Conservation (phyloP, 768 basidiomycete genomes). For the Albatrellus ellisii region DNA sequence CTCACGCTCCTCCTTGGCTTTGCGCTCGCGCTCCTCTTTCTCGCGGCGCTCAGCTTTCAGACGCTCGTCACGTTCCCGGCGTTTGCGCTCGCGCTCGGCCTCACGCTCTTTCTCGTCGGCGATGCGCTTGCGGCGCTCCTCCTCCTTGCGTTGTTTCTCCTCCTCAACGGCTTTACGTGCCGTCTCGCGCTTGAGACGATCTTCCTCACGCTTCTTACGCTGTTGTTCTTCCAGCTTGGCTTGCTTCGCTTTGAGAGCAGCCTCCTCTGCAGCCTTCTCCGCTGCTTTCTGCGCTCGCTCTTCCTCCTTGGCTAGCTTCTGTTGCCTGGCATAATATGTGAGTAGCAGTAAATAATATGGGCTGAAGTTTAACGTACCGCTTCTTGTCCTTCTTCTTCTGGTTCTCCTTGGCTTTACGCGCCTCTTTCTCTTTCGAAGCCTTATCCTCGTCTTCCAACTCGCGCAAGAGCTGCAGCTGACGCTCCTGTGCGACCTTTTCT, state of each 20-base stretch:
- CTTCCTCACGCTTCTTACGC: slow-evolving; percentile 77
- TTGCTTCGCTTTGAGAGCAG: slow-evolving; percentile 62
- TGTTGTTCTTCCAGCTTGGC: slow-evolving; percentile 69
- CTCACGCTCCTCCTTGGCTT: slow-evolving; percentile 52
- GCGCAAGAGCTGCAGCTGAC: slow-evolving; percentile 82
- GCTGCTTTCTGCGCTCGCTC: slow-evolving; percentile 76
- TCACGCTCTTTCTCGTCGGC: slow-evolving; percentile 75
- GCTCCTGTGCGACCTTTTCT: slow-evolving; percentile 92
- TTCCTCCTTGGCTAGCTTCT: slow-evolving; percentile 88
- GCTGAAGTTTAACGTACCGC: slow-evolving; percentile 36
- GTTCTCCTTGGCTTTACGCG: slow-evolving; percentile 84
- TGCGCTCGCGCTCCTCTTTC: slow-evolving; percentile 52
- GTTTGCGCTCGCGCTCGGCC: slow-evolving; percentile 61
- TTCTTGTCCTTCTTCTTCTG: slow-evolving; percentile 99
- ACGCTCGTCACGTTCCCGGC: slow-evolving; percentile 62
- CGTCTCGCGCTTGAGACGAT: slow-evolving; percentile 65
- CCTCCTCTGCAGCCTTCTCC: slow-evolving; percentile 80
- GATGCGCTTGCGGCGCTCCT: slow-evolving; percentile 64
- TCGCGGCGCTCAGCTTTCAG: slow-evolving; percentile 34
- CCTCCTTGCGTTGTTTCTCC: slow-evolving; percentile 71
- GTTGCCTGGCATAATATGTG: slow-evolving; percentile 41
- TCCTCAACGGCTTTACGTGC: slow-evolving; percentile 69
- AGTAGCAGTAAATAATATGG: slow-evolving; percentile 6
- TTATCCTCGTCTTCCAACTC: slow-evolving; percentile 97
- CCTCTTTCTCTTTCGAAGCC: slow-evolving; percentile 72